Percentiles rank a stretch among this genome's conserved stretches.
These are phyloP conservation scores for Pseudogymnoascus sp. DNA, from an alignment of 2,329 filamentous ascomycete species.

Conservation along the genomic window DNA sequence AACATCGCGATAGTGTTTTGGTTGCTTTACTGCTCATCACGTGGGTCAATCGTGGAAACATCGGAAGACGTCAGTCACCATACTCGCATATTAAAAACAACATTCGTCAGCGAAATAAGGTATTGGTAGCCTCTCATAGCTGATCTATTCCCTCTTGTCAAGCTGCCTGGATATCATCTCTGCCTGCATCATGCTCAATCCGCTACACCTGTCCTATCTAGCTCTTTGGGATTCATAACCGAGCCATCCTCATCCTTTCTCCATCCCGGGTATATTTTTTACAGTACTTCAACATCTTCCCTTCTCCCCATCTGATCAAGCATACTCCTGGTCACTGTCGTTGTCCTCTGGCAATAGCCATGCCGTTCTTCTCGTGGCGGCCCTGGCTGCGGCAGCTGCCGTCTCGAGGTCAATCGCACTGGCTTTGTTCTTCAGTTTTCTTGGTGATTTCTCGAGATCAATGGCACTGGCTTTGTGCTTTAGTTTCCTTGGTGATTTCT, in stretches of 20 bases:
- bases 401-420: neutral
- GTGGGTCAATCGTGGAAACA: neutral
- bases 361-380: neutral
- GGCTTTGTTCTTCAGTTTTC: neutral
- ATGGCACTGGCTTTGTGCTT: neutral
- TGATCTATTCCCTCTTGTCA: neutral
- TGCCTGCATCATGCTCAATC: neutral
- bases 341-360: neutral
- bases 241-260: neutral
- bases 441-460: neutral
- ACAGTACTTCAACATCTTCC: neutral
- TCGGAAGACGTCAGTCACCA: neutral
- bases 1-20: neutral
- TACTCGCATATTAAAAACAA: neutral
- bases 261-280: neutral
- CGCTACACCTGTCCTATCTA: neutral
- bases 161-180: neutral
- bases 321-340: neutral
- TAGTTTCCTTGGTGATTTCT: neutral
- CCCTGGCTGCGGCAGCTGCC: neutral
- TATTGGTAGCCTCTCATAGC: neutral
- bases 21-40: neutral
- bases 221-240: neutral
- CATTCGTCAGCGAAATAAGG: neutral
- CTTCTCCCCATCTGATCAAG: neutral